Percentiles rank a stretch among this genome's conserved stretches.
phyloP scores from a whole-genome alignment of 1,284 basidiomycete species.

The Abortiporus biennis region DNA sequence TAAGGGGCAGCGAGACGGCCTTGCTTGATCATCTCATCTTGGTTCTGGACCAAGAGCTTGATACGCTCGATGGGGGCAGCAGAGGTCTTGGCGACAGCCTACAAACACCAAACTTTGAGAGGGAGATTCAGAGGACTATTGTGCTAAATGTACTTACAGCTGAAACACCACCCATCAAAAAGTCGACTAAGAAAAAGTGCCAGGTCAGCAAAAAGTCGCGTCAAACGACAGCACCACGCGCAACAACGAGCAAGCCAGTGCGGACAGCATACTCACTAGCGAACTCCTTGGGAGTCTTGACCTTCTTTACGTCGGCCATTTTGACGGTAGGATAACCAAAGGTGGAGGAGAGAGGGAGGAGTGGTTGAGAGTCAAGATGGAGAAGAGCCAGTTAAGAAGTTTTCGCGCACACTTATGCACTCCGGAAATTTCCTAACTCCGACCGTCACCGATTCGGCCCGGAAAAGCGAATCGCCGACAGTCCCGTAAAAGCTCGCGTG shows the following conservation, averaged over 20 bases:
- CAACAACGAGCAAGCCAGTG: slow-evolving; percentile 3
- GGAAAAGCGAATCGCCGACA: not conserved
- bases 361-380: slow-evolving; percentile 18
- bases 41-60: slow-evolving; percentile 97
- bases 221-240: slow-evolving; percentile 7
- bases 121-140: not conserved
- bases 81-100: slow-evolving; percentile 96
- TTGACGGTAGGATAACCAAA: slow-evolving; percentile 34
- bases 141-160: slow-evolving; percentile 51
- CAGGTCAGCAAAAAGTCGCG: slow-evolving; percentile 29
- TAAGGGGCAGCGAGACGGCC: slow-evolving; percentile 89
- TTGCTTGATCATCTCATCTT: slow-evolving; percentile 98
- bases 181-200: slow-evolving; percentile 56
- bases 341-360: slow-evolving; percentile 36
- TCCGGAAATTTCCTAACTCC: slow-evolving; percentile 33
- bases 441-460: slow-evolving; percentile 25
- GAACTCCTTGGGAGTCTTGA: slow-evolving; percentile 79
- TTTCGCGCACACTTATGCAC: slow-evolving; percentile 28
- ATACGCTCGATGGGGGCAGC: slow-evolving; percentile 99
- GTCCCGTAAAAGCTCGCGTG: slow-evolving; percentile 16
- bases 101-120: slow-evolving; percentile 13
- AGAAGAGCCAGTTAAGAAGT: slow-evolving; percentile 33
- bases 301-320: slow-evolving; percentile 76
- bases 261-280: slow-evolving; percentile 43
- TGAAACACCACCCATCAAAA: slow-evolving; percentile 91